phyloP scores from a whole-genome alignment of 257 asterid genomes.

The Leptodermis oblonga region DNA sequence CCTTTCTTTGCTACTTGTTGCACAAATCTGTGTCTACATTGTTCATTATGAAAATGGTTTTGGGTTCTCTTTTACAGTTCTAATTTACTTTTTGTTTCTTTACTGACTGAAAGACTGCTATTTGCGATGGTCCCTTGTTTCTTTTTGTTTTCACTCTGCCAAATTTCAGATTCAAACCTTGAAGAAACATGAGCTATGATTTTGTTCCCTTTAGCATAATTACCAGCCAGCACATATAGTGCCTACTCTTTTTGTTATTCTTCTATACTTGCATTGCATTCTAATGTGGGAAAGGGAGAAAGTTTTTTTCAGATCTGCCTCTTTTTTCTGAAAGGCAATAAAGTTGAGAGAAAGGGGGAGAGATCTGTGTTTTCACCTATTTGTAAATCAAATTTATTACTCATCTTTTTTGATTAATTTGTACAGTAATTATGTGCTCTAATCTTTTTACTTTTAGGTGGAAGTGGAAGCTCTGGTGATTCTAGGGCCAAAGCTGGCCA shows the following conservation, averaged over 20 bases:
- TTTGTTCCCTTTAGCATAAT: neutral
- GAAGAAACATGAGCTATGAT: conserved; percentile 20
- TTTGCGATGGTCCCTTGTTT: neutral
- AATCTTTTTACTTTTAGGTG: conserved; percentile 39
- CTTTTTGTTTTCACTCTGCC: neutral
- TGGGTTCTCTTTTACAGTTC: neutral
- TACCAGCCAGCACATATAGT: neutral
- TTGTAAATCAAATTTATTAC: neutral
- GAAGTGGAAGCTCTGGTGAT: conserved; percentile 87
- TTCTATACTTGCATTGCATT: neutral
- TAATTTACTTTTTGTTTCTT: neutral
- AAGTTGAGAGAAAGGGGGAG: neutral
- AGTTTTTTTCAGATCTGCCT: conserved; percentile 9
- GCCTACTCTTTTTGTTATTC: conserved; percentile 1
- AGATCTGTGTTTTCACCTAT: conserved; percentile 1
- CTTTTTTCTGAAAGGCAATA: too few relatives aligned
- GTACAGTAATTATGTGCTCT: neutral
- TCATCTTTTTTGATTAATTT: neutral
- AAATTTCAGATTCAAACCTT: conserved; percentile 2
- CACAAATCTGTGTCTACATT: neutral
- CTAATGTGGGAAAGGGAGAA: neutral
- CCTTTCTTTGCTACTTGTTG: neutral
- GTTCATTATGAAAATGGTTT: neutral
- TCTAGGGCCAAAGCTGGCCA: conserved; percentile 78
- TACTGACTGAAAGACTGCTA: neutral